Evolutionary conservation across 768 basidiomycete genomes (phyloP).

Genomic region (Calocybe gangraenosa): DNA sequence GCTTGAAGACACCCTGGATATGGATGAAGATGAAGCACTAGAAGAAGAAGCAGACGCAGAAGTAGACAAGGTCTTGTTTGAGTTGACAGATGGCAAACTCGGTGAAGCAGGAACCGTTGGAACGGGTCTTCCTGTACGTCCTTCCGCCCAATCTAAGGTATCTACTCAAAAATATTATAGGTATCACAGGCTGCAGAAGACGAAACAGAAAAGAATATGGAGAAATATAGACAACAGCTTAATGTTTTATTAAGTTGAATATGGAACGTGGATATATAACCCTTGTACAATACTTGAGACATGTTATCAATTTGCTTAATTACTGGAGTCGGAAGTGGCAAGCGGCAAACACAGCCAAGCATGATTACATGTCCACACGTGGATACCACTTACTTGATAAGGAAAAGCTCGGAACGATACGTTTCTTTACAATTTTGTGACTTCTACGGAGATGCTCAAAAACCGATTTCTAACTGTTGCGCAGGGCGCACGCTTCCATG

Average conservation of each 20-base stretch:
- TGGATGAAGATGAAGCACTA: constrained; percentile 92
- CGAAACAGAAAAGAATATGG: constrained; percentile 85
- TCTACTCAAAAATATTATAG: constrained; percentile 29
- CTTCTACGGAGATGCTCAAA: constrained; percentile 47
- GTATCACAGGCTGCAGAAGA: constrained; percentile 56
- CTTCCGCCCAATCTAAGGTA: constrained; percentile 6
- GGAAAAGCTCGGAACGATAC: constrained; percentile 18
- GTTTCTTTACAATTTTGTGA: constrained; percentile 13
- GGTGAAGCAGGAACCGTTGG: constrained; percentile 76
- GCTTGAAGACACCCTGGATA: constrained; percentile 88
- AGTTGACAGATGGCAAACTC: constrained; percentile 94
- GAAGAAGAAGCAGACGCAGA: constrained; percentile 97
- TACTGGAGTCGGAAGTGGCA: not conserved
- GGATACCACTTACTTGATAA: not conserved
- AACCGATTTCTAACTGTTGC: constrained; percentile 53
- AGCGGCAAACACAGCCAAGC: constrained; percentile 1
- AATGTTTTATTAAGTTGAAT: constrained; percentile 79
- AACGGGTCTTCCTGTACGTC: constrained; percentile 71
- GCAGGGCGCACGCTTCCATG: constrained; percentile 43
- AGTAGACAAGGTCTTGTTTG: constrained; percentile 94
- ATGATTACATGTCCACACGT: constrained; percentile 18
- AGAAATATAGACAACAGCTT: constrained; percentile 85
- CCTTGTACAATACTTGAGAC: too few relatives aligned
- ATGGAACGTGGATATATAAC: too few relatives aligned
- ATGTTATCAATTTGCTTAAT: too few relatives aligned